Base-by-base conservation (phyloP, 2,329 filamentous ascomycete genomes). In the Clathrospora elynae region DNA sequence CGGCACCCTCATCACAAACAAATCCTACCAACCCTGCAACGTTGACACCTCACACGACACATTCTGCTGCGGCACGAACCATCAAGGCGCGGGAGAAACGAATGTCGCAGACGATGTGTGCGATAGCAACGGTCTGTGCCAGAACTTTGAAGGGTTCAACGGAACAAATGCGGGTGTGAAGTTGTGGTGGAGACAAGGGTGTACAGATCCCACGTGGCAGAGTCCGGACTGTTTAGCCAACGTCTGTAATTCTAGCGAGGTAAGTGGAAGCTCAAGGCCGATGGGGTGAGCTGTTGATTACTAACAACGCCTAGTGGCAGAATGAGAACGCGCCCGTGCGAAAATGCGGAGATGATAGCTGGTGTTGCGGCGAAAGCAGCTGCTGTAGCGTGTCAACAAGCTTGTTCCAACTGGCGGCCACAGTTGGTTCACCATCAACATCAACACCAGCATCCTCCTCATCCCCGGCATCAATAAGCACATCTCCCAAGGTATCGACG, bases 121-220 rank as follows among this genome's bases (percentile, higher is more conserved):
- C 38, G 34, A 44, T 9, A 6, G 30, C 7, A 50, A 48, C n/a
- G 51, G 51, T 1, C 38, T 54, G 4, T 57, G 48, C 12, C 41
- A 48, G 25, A 51, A 57, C 16, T 51, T 20, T 12, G 51, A 41
- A 13, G 40, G 19, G 5, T 41, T 33, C 9, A 42, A 50, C 28
- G 46, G 44, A 5, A 46, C 18, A 2, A 49, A 49, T 22, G 31
- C 37, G n/a, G 39, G 40, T 3, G 18, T 18, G 18, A 30, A 35
- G 31, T 13, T 52, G 16, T 54, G 39, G 42, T 52, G 42, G 43
- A 42, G 51, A 24, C 39, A 48, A 23, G 48, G 53, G 12, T 57
- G 51, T 32, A 57, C 51, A 13, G 51, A 54, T 36, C 46, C 46
- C 2, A 46, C 38, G 2, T 57, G 53, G 48, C 13, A 40, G n/a